Percentiles rank a stretch among this genome's conserved stretches.
Conservation (phyloP, 2,329 filamentous ascomycete species). For the Hypoxylon sp. region DNA sequence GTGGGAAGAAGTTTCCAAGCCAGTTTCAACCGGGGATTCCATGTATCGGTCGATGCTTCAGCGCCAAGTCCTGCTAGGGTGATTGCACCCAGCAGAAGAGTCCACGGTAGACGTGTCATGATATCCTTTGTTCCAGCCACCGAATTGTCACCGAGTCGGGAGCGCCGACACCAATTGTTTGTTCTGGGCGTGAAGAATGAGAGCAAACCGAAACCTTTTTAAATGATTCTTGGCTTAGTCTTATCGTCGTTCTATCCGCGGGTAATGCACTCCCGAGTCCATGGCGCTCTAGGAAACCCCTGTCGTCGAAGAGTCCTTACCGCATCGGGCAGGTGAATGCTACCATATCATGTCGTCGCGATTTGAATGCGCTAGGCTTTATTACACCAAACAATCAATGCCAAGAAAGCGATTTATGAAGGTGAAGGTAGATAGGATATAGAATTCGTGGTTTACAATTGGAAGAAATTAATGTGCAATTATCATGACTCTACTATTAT, state of each 20-base stretch:
- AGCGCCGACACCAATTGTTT: conserved; percentile 3
- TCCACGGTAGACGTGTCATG: conserved; percentile 31
- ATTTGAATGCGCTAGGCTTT: neutral
- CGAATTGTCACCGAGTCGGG: conserved; percentile 4
- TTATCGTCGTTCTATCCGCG: conserved; percentile 11
- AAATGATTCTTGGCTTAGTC: conserved; percentile 15
- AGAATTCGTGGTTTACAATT: no score
- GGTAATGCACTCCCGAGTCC: conserved; percentile 19
- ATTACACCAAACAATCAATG: neutral
- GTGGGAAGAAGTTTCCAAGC: conserved; percentile 51
- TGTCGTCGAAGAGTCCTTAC: conserved; percentile 22
- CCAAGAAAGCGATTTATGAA: no score
- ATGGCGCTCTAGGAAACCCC: conserved; percentile 19
- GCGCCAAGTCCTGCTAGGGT: neutral
- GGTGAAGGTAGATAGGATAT: neutral
- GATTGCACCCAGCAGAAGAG: conserved; percentile 1
- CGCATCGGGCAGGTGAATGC: conserved; percentile 31
- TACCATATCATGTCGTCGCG: conserved; percentile 2
- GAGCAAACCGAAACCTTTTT: conserved; percentile 72
- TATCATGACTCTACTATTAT: neutral
- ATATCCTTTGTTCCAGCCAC: neutral
- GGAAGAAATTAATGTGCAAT: neutral
- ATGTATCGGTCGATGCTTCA: conserved; percentile 1
- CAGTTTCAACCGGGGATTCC: neutral
- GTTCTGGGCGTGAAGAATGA: neutral